Base-by-base conservation (phyloP, 31 red algal species). In the Bonnemaisonia californica region DNA sequence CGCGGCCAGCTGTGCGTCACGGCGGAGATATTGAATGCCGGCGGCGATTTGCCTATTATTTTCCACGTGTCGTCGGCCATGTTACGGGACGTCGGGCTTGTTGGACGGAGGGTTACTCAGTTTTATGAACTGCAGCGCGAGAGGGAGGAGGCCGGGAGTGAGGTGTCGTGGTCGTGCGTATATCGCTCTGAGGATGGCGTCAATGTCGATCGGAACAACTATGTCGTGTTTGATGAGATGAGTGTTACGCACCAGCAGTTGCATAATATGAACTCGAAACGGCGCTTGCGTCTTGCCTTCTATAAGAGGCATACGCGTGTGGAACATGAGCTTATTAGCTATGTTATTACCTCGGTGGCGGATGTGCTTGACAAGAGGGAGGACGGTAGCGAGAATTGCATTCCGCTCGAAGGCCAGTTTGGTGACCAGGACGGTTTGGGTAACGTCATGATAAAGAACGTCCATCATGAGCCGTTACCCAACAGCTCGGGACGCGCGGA, bases 61-160 rank as follows among this genome's bases (percentile, higher is more conserved):
- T 81, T 89, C n/a, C 66, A 77, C 57, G 77, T 89, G 32, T 71
- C 75, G 27, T 61, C 64, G 26, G 76, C 86, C 9, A 47, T 81
- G 67, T 54, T 89, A n/a, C 54, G 60, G 27, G 77, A 81, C 40
- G 33, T n/a, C 11, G 63, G 57, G 7, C 30, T 87, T 11, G 41
- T 73, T 41, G 29, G 37, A 13, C 47, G 77, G 4, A 68, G 26
- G 37, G 79, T 91, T 11, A 84, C 80, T 18, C 80, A 84, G 79
- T 91, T 91, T 63, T 91, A 91, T 51, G 88, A 91, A 62, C 42
- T 91, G 27, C 88, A 91, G 47, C 66, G 88, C 11, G 72, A 79
- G 64, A 41, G 88, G 37, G 41, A 27, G 1, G 64, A 83, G 0
- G 55, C 27, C 3, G 71, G 71, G 16, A 70, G 58, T 62, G 35